Conservation (phyloP, 1,139 yeast species). For the Suhomyces coccinellae region DNA sequence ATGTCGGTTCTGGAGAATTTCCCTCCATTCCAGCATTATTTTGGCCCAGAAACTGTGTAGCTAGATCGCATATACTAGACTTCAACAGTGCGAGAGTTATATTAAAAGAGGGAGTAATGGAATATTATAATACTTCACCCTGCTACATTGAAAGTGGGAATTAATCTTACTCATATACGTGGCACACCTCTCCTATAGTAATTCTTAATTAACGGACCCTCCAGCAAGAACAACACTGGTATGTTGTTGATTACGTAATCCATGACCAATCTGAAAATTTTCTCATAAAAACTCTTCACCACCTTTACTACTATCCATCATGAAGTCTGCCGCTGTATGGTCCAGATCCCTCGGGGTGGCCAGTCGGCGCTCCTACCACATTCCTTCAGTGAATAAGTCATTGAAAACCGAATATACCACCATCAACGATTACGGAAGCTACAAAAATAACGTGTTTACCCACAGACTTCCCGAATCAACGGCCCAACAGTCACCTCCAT, state of each 20-base stretch:
- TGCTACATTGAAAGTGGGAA: no score
- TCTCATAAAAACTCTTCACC: conserved; percentile 10
- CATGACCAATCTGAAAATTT: conserved; percentile 11
- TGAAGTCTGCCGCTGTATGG: conserved; percentile 12
- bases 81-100: no score
- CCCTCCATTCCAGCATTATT: no score
- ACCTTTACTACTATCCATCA: conserved; percentile 1
- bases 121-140: no score
- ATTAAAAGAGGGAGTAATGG: no score
- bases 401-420: conserved; percentile 34
- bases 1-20: no score
- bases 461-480: conserved; percentile 52
- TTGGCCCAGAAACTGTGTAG: no score
- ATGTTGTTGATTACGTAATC: conserved; percentile 8
- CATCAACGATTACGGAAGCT: conserved; percentile 41
- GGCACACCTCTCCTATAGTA: no score
- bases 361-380: conserved; percentile 23
- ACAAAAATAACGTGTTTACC: conserved; percentile 44
- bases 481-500: conserved; percentile 62
- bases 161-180: no score
- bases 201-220: no score
- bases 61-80: no score
- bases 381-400: conserved; percentile 21
- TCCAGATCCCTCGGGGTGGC: conserved; percentile 10
- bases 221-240: no score